Percentiles rank a stretch among this genome's conserved stretches.
Conservation (phyloP, 1,139 yeast species). For the Pichia sp. region DNA sequence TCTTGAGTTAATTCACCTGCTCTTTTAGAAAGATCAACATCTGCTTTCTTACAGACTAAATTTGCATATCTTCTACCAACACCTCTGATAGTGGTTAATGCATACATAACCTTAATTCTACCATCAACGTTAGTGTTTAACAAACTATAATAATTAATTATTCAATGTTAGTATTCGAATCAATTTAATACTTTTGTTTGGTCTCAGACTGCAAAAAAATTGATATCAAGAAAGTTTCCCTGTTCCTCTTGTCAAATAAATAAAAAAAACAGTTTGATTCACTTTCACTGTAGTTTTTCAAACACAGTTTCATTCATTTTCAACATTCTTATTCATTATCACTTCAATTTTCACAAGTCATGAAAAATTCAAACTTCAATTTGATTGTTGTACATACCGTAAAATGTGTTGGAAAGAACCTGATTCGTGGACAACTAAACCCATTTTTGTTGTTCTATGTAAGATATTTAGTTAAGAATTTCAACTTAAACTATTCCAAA, state of each 20-base stretch:
- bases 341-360: constrained; percentile 99
- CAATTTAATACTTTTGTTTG: not conserved
- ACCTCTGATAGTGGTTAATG: constrained; percentile 99
- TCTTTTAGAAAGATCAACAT: constrained; percentile 95
- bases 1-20: constrained; percentile 99
- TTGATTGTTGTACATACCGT: constrained; percentile 63
- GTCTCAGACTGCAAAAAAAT: too few relatives aligned
- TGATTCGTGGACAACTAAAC: constrained; percentile 96
- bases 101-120: constrained; percentile 99
- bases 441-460: constrained; percentile 21
- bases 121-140: constrained; percentile 99
- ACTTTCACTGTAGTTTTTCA: too few relatives aligned
- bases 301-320: too few relatives aligned
- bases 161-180: constrained; percentile 16
- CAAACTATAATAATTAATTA: constrained; percentile 48
- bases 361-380: constrained; percentile 33
- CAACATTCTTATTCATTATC: too few relatives aligned
- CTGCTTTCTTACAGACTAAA: constrained; percentile 99
- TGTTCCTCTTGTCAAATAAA: too few relatives aligned
- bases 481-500: constrained; percentile 5
- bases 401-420: constrained; percentile 99
- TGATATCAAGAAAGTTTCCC: too few relatives aligned
- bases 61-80: constrained; percentile 99
- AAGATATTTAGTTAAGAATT: constrained; percentile 2
- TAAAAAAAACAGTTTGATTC: too few relatives aligned